phyloP scores from a whole-genome alignment of 2,329 filamentous ascomycete species.

The Teratosphaeria destructans region DNA sequence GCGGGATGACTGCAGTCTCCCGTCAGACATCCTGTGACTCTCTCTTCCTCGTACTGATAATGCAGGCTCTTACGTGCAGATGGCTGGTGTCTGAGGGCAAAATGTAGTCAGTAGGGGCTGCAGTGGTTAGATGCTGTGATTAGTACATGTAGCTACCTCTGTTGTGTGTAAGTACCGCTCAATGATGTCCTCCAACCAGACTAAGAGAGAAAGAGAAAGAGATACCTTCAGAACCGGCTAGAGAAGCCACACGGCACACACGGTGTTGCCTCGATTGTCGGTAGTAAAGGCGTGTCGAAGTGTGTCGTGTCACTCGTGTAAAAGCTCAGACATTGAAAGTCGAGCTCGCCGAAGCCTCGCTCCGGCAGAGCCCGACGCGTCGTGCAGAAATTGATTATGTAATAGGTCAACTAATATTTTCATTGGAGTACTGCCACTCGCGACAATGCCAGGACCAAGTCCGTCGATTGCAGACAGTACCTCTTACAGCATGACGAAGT shows the following conservation, averaged over 20 bases:
- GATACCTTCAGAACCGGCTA: background rate
- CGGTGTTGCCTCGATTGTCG: background rate
- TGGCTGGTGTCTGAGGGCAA: slow-evolving; percentile 1
- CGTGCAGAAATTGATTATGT: background rate
- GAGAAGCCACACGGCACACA: background rate
- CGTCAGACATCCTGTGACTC: slow-evolving; percentile 25
- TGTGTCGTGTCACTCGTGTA: background rate
- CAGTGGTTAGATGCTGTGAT: background rate
- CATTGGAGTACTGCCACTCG: too few relatives aligned
- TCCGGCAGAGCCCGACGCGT: background rate
- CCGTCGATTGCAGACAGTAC: too few relatives aligned
- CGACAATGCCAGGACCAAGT: too few relatives aligned
- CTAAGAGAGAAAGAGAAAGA: background rate
- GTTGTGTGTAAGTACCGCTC: background rate
- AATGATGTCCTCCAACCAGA: background rate
- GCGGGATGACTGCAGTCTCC: slow-evolving; percentile 34
- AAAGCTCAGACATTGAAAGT: background rate
- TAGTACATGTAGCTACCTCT: background rate
- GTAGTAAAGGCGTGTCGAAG: background rate
- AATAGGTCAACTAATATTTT: background rate
- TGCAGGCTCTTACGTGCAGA: slow-evolving; percentile 20
- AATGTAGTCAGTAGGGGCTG: background rate
- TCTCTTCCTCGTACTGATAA: slow-evolving; percentile 8
- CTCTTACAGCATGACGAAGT: too few relatives aligned
- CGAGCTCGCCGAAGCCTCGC: background rate